Evolutionary conservation across 208 protist genomes (phyloP), one percentile per base, ranked within the genome.

Genomic region (Porcisia hertigi): DNA sequence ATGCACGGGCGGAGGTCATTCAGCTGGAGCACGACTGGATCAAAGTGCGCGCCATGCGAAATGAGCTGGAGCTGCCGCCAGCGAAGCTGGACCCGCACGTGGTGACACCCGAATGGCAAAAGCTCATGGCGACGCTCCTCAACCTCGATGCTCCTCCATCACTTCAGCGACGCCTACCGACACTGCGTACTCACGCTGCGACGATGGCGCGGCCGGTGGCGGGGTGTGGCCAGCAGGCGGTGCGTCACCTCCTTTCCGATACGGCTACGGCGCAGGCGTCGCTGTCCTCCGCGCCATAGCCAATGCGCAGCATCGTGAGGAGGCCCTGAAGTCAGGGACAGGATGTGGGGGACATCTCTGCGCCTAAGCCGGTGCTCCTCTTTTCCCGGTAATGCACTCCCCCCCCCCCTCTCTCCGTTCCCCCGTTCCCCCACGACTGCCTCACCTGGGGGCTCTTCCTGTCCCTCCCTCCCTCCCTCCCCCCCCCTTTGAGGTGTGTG

Each of bases 11-110:
- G 4, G 89, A 95, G 76, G 71, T 93, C 23, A 11, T 25, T 47
- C 58, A 81, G 58, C 59, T 94, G 57, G 85, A 90, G 41, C 64
- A 36, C 25, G 74, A 77, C n/a, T 92, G 87, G 86, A 62, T 30
- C n/a, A 72, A 76, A 55, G 71, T 92, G 36, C 60, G 69, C 25
- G 34, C 66, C 12, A 34, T 92, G 65, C 74, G 82, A 23, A 60
- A 74, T n/a, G 80, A 83, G 71, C 69, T 94, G n/a, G 88, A 90
- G 0, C 55, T 90, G 36, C 84, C 90, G 16, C 72, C 79, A n/a
- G 77, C 71, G 45, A 60, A 41, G 57, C 71, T 81, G 3, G 71
- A 81, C 57, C 16, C 53, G 47, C 54, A 72, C 12, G 45, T 71
- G 34, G 23, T 52, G 9, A 57, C 64, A 43, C 25, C 60, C 16